Evolutionary conservation across 306 rosid species (phyloP).

Genomic region (Citrullus mucosospermus): DNA sequence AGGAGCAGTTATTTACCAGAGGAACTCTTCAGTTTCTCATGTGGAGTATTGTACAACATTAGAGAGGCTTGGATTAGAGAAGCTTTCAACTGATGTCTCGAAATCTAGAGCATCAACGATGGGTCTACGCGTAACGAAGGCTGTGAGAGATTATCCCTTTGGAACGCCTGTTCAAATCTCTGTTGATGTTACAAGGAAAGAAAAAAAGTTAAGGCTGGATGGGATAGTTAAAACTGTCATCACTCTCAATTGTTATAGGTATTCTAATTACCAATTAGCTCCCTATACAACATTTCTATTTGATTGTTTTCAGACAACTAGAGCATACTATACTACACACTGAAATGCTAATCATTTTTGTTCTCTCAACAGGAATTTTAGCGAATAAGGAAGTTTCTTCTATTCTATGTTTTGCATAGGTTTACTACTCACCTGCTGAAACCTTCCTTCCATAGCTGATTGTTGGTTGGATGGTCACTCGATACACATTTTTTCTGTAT

Average conservation of each 20-base stretch:
- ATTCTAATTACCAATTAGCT: conserved; percentile 6
- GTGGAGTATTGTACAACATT: conserved; percentile 85
- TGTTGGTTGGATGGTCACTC: neutral
- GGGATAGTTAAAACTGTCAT: conserved; percentile 81
- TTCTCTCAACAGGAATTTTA: neutral
- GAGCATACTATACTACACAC: neutral
- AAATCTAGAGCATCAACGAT: conserved; percentile 61
- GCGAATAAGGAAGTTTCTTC: neutral
- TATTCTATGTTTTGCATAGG: neutral
- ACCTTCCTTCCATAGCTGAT: neutral
- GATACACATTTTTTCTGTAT: neutral
- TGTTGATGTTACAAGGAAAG: conserved; percentile 57
- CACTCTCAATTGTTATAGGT: conserved; percentile 69
- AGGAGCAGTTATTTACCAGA: conserved; percentile 76
- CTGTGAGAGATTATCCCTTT: conserved; percentile 54
- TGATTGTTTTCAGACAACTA: neutral
- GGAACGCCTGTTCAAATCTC: conserved; percentile 96
- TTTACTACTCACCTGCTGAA: neutral
- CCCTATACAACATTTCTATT: neutral
- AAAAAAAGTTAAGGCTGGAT: conserved; percentile 70
- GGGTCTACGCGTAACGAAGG: conserved; percentile 73
- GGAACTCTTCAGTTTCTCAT: conserved; percentile 47
- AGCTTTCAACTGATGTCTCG: conserved; percentile 50
- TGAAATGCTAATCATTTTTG: neutral
- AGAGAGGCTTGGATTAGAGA: conserved; percentile 79